Evolutionary conservation across 345 rosid species (phyloP).

Genomic region (Eucalyptus brandiana): DNA sequence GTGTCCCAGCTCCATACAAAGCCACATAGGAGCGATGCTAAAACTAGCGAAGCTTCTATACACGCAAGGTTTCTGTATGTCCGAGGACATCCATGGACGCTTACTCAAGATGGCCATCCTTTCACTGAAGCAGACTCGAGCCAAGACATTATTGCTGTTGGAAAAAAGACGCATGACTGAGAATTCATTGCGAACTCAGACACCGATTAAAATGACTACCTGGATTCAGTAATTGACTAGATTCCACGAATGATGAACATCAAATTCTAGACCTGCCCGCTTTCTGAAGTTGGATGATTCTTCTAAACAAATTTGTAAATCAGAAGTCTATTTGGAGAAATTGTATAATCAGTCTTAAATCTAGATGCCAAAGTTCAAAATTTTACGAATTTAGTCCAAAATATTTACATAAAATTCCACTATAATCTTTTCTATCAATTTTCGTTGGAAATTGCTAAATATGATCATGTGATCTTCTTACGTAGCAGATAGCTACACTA

Average conservation of each 20-base stretch:
- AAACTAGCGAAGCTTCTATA: neutral
- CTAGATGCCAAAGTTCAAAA: too few relatives aligned
- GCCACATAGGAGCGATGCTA: neutral
- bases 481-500: neutral
- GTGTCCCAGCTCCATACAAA: neutral
- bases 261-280: neutral
- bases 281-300: neutral
- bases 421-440: too few relatives aligned
- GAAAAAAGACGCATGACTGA: neutral
- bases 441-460: fast-evolving
- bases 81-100: neutral
- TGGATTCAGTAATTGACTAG: neutral
- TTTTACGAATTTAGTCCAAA: too few relatives aligned
- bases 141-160: neutral
- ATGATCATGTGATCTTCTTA: too few relatives aligned
- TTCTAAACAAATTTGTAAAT: neutral
- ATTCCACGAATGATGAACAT: neutral
- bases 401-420: too few relatives aligned
- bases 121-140: neutral
- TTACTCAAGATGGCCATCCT: neutral
- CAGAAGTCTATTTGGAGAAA: neutral
- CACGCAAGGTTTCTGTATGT: neutral
- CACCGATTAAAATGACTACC: neutral
- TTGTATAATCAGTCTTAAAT: too few relatives aligned
- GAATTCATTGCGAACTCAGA: neutral